These are phyloP conservation scores for Buxus sempervirens DNA, from an alignment of 164 flowering plant species.

Conservation along the genomic window DNA sequence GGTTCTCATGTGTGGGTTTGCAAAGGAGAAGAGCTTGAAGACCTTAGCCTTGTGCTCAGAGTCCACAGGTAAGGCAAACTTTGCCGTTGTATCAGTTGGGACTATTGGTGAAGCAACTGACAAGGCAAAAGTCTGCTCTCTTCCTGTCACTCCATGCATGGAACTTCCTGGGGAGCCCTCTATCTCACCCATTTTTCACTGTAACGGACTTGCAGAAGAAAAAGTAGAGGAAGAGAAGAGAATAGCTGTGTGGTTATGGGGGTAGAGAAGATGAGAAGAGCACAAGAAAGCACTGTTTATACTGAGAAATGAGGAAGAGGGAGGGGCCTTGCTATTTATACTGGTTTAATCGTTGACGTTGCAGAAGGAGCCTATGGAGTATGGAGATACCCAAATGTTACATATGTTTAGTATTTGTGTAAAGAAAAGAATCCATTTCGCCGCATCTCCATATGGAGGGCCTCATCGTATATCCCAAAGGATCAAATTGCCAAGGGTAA, in stretches of 20 bases:
- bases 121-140: constrained; percentile 30
- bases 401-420: background rate
- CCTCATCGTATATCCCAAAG: constrained; percentile 26
- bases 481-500: background rate
- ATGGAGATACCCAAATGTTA: constrained; percentile 16
- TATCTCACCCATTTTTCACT: constrained; percentile 17
- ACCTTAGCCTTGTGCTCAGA: constrained; percentile 72
- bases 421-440: constrained; percentile 10
- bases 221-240: background rate
- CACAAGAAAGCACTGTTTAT: background rate
- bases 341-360: background rate
- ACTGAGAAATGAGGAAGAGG: background rate
- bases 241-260: background rate
- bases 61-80: constrained; percentile 62
- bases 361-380: constrained; percentile 7
- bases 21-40: constrained; percentile 52
- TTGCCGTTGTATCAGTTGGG: constrained; percentile 31
- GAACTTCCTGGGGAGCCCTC: constrained; percentile 42
- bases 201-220: background rate
- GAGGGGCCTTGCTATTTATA: constrained; percentile 1
- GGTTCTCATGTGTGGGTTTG: constrained; percentile 78
- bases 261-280: background rate
- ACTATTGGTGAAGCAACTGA: constrained; percentile 31
- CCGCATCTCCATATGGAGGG: constrained; percentile 12
- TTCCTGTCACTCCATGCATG: constrained; percentile 51